Evolutionary conservation across 495 filamentous ascomycete species (phyloP), one percentile per base, ranked within the genome.

Genomic region (Penicillium odoratum): DNA sequence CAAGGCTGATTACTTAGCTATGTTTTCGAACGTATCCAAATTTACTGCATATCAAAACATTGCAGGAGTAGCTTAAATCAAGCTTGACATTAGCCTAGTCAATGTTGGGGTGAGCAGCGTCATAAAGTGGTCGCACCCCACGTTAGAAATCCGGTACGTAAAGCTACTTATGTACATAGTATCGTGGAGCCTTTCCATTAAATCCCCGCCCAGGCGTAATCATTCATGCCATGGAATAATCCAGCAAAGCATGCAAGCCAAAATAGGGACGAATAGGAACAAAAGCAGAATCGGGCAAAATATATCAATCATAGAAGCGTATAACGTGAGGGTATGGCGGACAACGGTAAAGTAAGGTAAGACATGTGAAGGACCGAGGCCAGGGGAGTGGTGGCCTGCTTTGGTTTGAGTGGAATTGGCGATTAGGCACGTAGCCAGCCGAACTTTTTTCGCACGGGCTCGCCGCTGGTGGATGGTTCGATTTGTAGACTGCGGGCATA

Each of bases 401-500:
- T 45, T 29, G 7, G 26, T 51, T 10, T 51, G 4, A 16, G 48
- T 6, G 15, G 26, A 52, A 29, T 9, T 36, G 5, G 18, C 13
- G 18, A 7, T 57, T 68, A 74, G 5, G 70, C 65, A 31, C 74
- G 76, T 60, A 79, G 57, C 76, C 76, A 79, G 58, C 73, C 75
- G 44, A 78, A 79, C 60, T 74, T 78, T 56, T 60, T 78, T 10
- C 73, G 74, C 43, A 64, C 65, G n/a, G 63, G 49, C 48, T 78
- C 74, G 46, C 68, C 67, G 53, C 75, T 71, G 25, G 69, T 71
- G 31, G 75, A 72, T 30, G 75, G 76, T 66, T 79, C 76, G 52
- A 79, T 63, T 46, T 76, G 73, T 62, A 74, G 64, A 54, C 76
- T 79, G 55, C 76, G 75, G 33, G 73, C 67, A 64, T 75, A 79